Evolutionary conservation across 257 asterid species (phyloP), one percentile per base, ranked within the genome.

Genomic region (Ocimum tenuiflorum): DNA sequence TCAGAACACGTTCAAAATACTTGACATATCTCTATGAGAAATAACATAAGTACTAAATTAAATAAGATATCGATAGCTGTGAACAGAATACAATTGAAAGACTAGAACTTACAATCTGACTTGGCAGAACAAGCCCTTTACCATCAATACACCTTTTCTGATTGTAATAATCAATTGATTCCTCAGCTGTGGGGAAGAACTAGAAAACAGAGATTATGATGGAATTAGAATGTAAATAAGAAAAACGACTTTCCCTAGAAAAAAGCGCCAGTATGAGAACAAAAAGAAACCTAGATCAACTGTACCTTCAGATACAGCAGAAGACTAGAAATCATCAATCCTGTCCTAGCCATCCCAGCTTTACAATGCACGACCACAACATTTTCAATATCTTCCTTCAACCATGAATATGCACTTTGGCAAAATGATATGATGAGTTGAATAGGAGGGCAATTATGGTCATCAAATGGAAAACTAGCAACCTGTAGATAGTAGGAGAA

Each of bases 331-430:
- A 94, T 94, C 99, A 94, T 94, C 83, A 94, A 83, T 39, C 99
- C 99, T 23, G 97, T 90, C 83, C 99, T 86, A 54, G 96, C 99
- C 99, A 94, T 94, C 75, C 99, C 99, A 53, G 96, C 99, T 80
- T 94, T 94, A 79, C 99, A 94, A 77, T 94, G 99, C 72, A 94
- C 99, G 23, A 94, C 99, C 62, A 94, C 97, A 12, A 90, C 96
- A 80, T 94, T 90, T 75, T 94, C 97, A 73, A 94, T 94, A 77
- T 94, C 99, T 75, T 90, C 91, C 86, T 94, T 94, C 84, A 94
- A 79, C 99, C 97, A 94, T 45, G 96, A 94, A 81, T 94, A 94
- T 13, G 99, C 99, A 78, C 99, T 94, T 72, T 86, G 99, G 81
- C 99, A 94, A 82, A 94, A 94, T 12, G 85, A 88, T 75, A 77